A percentile compares a stretch with the other conserved stretches of the same genome.
These are phyloP conservation scores for Scutellaria minor DNA, from an alignment of 257 asterid species.

Conservation along the genomic window DNA sequence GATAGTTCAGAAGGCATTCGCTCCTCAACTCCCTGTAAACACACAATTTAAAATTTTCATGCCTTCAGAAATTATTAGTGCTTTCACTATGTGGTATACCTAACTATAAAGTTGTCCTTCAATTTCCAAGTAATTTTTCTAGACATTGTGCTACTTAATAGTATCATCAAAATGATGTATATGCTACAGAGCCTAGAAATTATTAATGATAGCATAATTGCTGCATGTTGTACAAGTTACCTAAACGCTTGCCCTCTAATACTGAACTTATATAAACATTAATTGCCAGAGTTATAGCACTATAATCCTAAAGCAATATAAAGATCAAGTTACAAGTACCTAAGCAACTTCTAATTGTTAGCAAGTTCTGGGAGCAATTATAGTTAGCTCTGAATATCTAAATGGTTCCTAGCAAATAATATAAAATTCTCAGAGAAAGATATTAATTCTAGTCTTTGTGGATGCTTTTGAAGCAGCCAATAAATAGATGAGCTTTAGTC, in stretches of 20 bases:
- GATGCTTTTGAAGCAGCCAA: constrained; percentile 13
- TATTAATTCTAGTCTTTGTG: not conserved
- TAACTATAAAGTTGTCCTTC: constrained; percentile 24
- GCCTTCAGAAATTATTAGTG: constrained; percentile 22
- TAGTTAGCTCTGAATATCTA: not conserved
- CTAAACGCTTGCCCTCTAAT: constrained; percentile 1
- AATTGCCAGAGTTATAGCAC: not conserved
- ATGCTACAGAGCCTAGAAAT: not conserved
- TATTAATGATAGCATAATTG: not conserved
- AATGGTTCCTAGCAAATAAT: constrained; percentile 6
- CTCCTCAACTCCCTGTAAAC: constrained; percentile 87
- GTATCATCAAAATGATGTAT: constrained; percentile 15
- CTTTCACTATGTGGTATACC: constrained; percentile 28
- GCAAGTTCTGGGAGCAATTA: too few species aligned
- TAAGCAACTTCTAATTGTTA: not conserved
- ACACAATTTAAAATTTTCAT: constrained; percentile 31
- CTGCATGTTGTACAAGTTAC: constrained; percentile 18
- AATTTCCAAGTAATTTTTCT: constrained; percentile 16
- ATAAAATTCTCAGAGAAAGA: constrained; percentile 4
- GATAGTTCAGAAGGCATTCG: constrained; percentile 96
- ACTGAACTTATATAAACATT: not conserved
- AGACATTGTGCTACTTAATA: constrained; percentile 28
- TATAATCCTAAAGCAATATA: constrained; percentile 14
- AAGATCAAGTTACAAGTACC: constrained; percentile 9
- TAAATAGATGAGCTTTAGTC: not conserved